Percentiles rank a stretch among this genome's conserved stretches.
Conservation (phyloP, 2,329 filamentous ascomycete species). For the Corynespora cassiicola region DNA sequence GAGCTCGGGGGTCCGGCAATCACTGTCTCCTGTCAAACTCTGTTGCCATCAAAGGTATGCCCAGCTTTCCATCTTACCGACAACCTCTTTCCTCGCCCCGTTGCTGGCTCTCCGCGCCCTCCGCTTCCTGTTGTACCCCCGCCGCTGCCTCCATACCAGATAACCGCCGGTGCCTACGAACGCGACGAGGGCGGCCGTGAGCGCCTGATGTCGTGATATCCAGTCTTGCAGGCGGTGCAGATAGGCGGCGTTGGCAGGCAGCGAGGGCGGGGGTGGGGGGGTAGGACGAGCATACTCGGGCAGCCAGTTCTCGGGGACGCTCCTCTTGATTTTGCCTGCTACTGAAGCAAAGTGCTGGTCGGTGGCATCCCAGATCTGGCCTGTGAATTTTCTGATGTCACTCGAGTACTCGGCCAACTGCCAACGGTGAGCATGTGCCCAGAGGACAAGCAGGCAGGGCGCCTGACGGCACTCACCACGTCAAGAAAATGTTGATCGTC, state of each 20-base stretch:
- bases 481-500: constrained; percentile 82
- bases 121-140: constrained; percentile 66
- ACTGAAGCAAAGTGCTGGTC: constrained; percentile 82
- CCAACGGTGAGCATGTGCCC: constrained; percentile 20
- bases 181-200: constrained; percentile 74
- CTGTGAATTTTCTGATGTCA: constrained; percentile 74
- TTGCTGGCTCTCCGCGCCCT: constrained; percentile 80
- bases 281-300: constrained; percentile 71
- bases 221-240: constrained; percentile 71
- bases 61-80: constrained; percentile 60
- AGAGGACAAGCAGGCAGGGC: constrained; percentile 4
- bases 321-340: constrained; percentile 73
- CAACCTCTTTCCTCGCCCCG: constrained; percentile 85
- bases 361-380: constrained; percentile 77
- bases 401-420: constrained; percentile 65
- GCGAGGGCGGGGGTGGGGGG: constrained; percentile 53
- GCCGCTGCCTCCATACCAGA: constrained; percentile 67
- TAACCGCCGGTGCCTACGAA: constrained; percentile 70
- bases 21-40: too few species aligned
- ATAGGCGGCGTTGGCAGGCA: constrained; percentile 52
- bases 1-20: constrained; percentile 87
- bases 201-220: constrained; percentile 74
- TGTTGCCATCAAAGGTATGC: too few species aligned
- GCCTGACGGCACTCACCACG: constrained; percentile 62
- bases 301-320: constrained; percentile 73